phyloP scores from a whole-genome alignment of 2,329 filamentous ascomycete genomes.

The Verticillium isaacii region DNA sequence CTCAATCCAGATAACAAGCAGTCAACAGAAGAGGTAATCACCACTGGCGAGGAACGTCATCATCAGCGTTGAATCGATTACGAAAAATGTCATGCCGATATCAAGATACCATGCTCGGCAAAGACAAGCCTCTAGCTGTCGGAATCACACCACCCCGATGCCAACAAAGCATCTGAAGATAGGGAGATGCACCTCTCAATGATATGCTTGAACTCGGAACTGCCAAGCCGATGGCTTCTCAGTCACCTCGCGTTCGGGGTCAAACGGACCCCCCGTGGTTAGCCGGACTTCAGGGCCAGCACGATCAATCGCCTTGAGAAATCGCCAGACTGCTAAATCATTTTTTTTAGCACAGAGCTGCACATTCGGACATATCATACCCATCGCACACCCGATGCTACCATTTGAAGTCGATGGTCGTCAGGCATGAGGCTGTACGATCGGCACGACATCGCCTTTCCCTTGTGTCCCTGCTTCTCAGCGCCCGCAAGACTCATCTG shows the following conservation, averaged over 20 bases:
- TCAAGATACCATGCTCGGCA: not conserved
- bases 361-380: not conserved
- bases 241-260: not conserved
- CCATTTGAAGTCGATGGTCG: not conserved
- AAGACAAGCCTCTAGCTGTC: not conserved
- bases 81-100: not conserved
- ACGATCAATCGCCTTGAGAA: not conserved
- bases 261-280: not conserved
- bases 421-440: not conserved
- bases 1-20: not conserved
- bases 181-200: not conserved
- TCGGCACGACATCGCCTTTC: not conserved
- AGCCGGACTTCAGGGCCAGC: not conserved
- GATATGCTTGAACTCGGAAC: not conserved
- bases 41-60: not conserved
- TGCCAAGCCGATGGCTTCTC: not conserved
- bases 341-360: not conserved
- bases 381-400: not conserved
- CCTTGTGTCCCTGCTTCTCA: slow-evolving; percentile 2
- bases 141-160: not conserved
- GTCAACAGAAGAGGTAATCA: not conserved
- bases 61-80: not conserved
- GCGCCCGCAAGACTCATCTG: slow-evolving; percentile 1
- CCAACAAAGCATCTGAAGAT: not conserved
- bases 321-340: not conserved